Base-by-base conservation (phyloP, 1,139 yeast genomes). In the Zygoascus sp. region DNA sequence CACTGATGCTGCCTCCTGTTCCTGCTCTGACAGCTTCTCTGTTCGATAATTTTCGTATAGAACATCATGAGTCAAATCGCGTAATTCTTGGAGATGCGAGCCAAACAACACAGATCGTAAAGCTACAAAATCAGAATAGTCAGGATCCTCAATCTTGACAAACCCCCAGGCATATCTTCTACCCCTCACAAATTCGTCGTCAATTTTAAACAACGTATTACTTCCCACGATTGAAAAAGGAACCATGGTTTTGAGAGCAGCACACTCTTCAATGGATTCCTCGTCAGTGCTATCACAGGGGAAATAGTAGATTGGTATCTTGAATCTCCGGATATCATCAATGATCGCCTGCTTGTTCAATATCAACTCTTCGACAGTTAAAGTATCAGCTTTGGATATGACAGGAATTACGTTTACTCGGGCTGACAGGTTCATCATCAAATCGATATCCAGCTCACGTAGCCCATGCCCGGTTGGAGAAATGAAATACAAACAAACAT, bases 91-190 rank as follows among this genome's bases (percentile, higher is more conserved):
- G 58, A 92, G 74, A 64, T 92, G 98, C n/a, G 96, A 81, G 41
- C 95, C 92, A 59, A 92, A 77, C 43, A 92, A 68, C 2, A 92
- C 90, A 47, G 89, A 82, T 62, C 90, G 81, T 59, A 92, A 73
- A 20, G 84, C 76, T n/a, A 83, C 76, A 64, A 92, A 88, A 65
- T 92, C 97, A 47, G 94, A 82, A 57, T 82, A 78, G 48, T 78
- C 78, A 17, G 95, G 81, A 63, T 92, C 94, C 60, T 87, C 90
- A 43, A 90, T 87, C 42, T 49, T 44, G 8, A 55, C 60, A 47
- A 80, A 67, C 0, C 97, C 97, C 97, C 98, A 92, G 16, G 97
- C 96, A 63, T 90, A 92, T 64, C 81, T 78, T 64, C 98, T 79
- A 6, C 88, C 96, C 53, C 90, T 79, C 40, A 84, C 76, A 42